Percentiles rank a stretch among this genome's conserved stretches.
Evolutionary conservation across 2,329 filamentous ascomycete genomes (phyloP).

Genomic region (Coniochaeta hoffmannii): DNA sequence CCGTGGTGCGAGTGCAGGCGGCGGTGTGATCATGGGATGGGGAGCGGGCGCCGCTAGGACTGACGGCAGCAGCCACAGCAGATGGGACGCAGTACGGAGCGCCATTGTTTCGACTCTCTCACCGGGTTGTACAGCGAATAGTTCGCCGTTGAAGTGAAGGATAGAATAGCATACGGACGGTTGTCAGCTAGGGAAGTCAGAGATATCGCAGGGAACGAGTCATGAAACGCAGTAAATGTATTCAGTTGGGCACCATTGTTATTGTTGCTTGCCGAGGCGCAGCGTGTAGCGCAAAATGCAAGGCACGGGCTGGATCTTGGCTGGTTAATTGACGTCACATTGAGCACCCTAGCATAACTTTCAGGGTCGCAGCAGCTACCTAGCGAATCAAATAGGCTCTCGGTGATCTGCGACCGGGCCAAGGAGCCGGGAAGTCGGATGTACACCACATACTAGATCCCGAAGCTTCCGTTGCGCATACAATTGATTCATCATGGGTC

Average conservation of each 20-base stretch:
- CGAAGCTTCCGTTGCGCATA: background rate
- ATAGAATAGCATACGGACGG: background rate
- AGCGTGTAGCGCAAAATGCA: background rate
- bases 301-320: background rate
- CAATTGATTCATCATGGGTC: too few species aligned
- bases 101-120: background rate
- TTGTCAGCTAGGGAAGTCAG: background rate
- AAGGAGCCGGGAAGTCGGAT: background rate
- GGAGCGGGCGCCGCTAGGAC: background rate
- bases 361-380: background rate
- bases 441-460: too few species aligned
- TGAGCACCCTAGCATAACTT: background rate
- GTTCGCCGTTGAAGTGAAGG: background rate
- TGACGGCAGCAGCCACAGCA: background rate
- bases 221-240: background rate
- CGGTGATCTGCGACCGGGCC: background rate
- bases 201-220: background rate
- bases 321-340: background rate
- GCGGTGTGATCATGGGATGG: constrained; percentile 19
- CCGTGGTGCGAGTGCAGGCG: constrained; percentile 12
- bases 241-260: background rate
- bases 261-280: background rate
- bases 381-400: background rate
- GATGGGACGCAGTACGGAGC: background rate
- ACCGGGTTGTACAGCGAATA: background rate